Percentiles rank a stretch among this genome's conserved stretches.
Conservation (phyloP, 768 basidiomycete species). For the Symmetrospora coprosmae region DNA sequence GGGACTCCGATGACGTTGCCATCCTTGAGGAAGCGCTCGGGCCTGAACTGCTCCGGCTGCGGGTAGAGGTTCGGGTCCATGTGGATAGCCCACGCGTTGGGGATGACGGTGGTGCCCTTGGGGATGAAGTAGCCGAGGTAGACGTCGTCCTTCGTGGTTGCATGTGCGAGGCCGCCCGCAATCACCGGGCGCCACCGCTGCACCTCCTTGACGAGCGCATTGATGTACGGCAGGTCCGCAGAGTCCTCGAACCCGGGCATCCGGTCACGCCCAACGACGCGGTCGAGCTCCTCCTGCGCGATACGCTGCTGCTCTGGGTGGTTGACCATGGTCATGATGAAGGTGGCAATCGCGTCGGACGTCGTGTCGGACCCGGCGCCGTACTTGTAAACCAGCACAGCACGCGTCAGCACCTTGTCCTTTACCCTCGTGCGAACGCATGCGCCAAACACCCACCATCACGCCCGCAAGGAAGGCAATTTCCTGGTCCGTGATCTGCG, state of each 20-base stretch:
- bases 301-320: conserved; percentile 15
- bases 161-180: conserved; percentile 25
- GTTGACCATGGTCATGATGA: conserved; percentile 23
- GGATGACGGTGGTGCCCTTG: conserved; percentile 39
- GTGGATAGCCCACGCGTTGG: conserved; percentile 55
- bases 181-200: conserved; percentile 32
- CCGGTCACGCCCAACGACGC: conserved; percentile 27
- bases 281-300: conserved; percentile 29
- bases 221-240: conserved; percentile 27
- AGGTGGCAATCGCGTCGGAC: conserved; percentile 48
- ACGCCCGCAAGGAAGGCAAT: conserved; percentile 31
- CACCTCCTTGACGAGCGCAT: conserved; percentile 28
- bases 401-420: conserved; percentile 10
- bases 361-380: conserved; percentile 47
- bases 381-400: neutral
- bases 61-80: conserved; percentile 36
- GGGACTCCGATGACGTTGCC: neutral
- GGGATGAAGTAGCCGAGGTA: conserved; percentile 42
- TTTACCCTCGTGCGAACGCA: neutral
- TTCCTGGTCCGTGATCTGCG: conserved; percentile 26
- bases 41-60: conserved; percentile 41
- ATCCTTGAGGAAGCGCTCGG: conserved; percentile 22
- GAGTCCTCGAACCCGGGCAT: conserved; percentile 29
- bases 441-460: neutral
- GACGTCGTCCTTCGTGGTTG: conserved; percentile 45